Percentiles rank a stretch among this genome's conserved stretches.
These are phyloP conservation scores for Podila verticillata DNA, from an alignment of 192 early-diverging fungal genomes.

Conservation along the genomic window DNA sequence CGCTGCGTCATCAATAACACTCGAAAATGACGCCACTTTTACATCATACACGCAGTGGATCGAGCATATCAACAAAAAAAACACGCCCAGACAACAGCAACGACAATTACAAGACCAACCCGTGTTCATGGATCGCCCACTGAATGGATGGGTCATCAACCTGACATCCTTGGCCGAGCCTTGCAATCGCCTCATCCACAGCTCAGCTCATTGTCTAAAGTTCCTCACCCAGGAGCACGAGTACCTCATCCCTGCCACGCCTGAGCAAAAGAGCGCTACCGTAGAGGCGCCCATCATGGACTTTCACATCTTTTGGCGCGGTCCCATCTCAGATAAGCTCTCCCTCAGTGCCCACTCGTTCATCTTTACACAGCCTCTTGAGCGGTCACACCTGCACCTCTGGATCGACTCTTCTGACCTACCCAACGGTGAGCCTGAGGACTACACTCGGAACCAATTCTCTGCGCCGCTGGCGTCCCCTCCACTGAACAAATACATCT, in stretches of 20 bases:
- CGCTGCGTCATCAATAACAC: background rate
- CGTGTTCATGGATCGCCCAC: conserved; percentile 22
- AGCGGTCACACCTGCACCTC: conserved; percentile 31
- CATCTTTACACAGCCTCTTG: conserved; percentile 44
- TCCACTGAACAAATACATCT: conserved; percentile 22
- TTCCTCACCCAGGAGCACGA: conserved; percentile 31
- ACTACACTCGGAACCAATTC: conserved; percentile 22
- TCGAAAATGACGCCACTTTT: conserved; percentile 2
- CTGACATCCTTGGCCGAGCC: conserved; percentile 21
- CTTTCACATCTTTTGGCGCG: conserved; percentile 55
- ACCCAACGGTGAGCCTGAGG: conserved; percentile 29
- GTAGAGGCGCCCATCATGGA: conserved; percentile 14
- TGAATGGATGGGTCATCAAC: conserved; percentile 26
- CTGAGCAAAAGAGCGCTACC: background rate
- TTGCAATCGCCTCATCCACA: conserved; percentile 29
- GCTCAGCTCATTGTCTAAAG: conserved; percentile 32
- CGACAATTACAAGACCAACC: background rate
- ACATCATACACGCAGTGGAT: conserved; percentile 32
- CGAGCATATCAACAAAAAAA: conserved; percentile 22
- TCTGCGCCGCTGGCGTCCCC: conserved; percentile 15
- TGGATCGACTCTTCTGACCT: conserved; percentile 51
- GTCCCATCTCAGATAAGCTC: conserved; percentile 44
- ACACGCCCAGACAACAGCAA: background rate
- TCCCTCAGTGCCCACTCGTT: conserved; percentile 32
- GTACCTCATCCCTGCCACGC: conserved; percentile 20